These are phyloP conservation scores for Jaltomata sinuosa DNA, from an alignment of 257 asterid species.

Conservation along the genomic window DNA sequence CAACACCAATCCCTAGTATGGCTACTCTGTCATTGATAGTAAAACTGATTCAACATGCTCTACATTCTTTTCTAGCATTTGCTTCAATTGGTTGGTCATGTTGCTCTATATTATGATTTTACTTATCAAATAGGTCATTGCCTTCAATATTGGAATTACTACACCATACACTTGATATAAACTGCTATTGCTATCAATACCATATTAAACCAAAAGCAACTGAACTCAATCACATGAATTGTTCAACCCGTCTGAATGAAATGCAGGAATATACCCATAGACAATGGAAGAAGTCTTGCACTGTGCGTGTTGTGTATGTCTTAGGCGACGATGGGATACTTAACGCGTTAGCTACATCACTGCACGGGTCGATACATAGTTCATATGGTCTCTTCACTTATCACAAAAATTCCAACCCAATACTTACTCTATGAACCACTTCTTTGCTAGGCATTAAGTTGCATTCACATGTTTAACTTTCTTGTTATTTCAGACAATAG, in stretches of 20 bases:
- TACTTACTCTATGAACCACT: neutral
- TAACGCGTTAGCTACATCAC: no score
- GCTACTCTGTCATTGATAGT: constrained; percentile 57
- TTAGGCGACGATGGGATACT: no score
- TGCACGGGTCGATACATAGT: no score
- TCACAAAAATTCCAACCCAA: neutral
- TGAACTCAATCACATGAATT: no score
- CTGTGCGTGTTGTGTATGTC: no score
- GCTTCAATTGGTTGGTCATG: constrained; percentile 71
- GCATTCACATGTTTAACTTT: neutral
- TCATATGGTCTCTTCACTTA: no score
- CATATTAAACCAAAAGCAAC: no score
- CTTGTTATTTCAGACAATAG: neutral
- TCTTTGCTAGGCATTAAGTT: neutral
- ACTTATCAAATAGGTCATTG: neutral
- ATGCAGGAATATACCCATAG: no score
- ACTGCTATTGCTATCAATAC: no score
- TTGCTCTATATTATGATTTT: neutral
- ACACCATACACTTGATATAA: neutral
- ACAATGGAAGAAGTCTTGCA: no score
- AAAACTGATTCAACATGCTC: constrained; percentile 47
- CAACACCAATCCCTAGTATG: constrained; percentile 35
- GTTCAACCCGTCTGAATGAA: no score
- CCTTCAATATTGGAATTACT: neutral
- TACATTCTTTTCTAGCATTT: constrained; percentile 62